Conservation (phyloP, 2,329 filamentous ascomycete species). For the Grosmannia serpens region DNA sequence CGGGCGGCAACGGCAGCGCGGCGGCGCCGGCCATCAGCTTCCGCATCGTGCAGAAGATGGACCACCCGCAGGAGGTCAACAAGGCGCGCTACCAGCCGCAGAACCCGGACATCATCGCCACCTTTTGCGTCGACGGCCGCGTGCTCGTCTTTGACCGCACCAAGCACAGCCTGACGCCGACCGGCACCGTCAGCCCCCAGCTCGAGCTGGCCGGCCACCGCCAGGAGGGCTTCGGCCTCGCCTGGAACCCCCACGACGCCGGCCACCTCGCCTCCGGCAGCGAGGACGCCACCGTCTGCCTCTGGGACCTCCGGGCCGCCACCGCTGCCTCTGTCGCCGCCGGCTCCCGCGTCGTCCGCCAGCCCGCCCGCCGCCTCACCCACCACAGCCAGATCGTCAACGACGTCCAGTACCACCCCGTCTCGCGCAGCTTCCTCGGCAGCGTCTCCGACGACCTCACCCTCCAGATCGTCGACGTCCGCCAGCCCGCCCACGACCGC, state of each 20-base stretch:
- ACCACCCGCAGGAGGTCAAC: conserved; percentile 94
- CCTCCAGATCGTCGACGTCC: conserved; percentile 82
- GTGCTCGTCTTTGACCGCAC: conserved; percentile 93
- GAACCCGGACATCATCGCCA: conserved; percentile 93
- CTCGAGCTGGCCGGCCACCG: conserved; percentile 77
- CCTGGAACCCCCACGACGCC: conserved; percentile 77
- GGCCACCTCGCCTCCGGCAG: conserved; percentile 83
- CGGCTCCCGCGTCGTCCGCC: conserved; percentile 56
- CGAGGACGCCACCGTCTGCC: conserved; percentile 79
- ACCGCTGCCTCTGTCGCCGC: conserved; percentile 20
- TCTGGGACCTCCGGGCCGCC: conserved; percentile 76
- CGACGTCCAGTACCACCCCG: conserved; percentile 89
- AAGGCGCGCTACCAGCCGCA: conserved; percentile 97
- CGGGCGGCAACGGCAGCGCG: conserved; percentile 18
- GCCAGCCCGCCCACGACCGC: conserved; percentile 51
- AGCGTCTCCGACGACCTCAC: conserved; percentile 93
- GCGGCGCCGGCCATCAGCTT: conserved; percentile 61
- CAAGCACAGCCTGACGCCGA: conserved; percentile 74
- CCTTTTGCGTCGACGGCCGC: conserved; percentile 75
- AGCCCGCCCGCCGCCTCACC: conserved; percentile 64
- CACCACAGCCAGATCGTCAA: conserved; percentile 90
- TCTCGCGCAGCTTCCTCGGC: conserved; percentile 74
- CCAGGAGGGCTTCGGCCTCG: conserved; percentile 81
- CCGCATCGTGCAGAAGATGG: conserved; percentile 88
- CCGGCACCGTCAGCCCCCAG: conserved; percentile 65